Percentiles rank a stretch among this genome's conserved stretches.
These are phyloP conservation scores for Ceratocystis destructans DNA, from an alignment of 2,329 filamentous ascomycete species.

Conservation along the genomic window DNA sequence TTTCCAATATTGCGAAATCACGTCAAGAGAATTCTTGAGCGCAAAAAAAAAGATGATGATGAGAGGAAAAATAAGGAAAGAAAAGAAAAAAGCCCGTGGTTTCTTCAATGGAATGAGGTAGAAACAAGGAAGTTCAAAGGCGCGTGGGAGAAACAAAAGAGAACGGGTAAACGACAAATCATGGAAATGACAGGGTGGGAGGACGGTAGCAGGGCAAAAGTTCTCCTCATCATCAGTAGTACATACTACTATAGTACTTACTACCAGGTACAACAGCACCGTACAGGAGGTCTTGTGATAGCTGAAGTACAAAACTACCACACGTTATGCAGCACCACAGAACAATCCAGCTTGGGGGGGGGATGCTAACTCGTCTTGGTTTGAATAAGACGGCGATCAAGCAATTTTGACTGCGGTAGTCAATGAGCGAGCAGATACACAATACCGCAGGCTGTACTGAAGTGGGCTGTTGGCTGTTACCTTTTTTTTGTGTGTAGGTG, in stretches of 20 bases:
- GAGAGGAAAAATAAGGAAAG: neutral
- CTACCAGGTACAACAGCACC: neutral
- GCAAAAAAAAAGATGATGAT: slow-evolving; percentile 5
- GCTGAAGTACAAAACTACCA: neutral
- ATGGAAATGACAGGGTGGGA: slow-evolving; percentile 6
- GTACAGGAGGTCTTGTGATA: neutral
- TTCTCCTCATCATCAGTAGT: neutral
- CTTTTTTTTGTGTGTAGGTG: neutral
- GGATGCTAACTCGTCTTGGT: neutral
- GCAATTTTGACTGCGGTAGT: neutral
- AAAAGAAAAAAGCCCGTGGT: slow-evolving; percentile 1
- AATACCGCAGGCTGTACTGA: neutral
- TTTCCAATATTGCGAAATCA: neutral
- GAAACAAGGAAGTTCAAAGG: slow-evolving; percentile 6
- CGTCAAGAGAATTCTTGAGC: neutral
- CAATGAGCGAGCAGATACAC: neutral
- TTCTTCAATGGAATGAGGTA: slow-evolving; percentile 1
- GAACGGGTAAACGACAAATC: neutral
- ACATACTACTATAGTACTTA: neutral
- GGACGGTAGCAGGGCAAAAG: neutral
- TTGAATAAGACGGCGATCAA: neutral
- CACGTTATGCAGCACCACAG: neutral
- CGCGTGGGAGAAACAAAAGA: neutral
- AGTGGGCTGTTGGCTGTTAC: neutral
- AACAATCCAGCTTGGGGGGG: neutral